Base-by-base conservation (phyloP, 2,329 filamentous ascomycete species). In the Purpureocillium takamizusanense region DNA sequence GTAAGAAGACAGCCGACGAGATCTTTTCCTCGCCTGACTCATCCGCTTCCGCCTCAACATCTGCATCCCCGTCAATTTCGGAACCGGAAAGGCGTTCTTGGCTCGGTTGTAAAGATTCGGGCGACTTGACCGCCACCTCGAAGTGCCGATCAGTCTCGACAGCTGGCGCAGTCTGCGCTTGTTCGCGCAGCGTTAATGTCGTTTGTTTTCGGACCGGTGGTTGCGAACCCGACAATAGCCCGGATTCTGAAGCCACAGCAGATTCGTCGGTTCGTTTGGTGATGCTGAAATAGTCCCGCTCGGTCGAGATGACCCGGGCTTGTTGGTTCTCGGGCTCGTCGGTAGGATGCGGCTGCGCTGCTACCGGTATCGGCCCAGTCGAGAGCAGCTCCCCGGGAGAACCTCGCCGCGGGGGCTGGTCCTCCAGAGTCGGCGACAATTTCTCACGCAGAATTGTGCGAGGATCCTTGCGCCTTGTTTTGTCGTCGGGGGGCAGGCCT, bases 21-120 rank as follows among this genome's bases (percentile, higher is more conserved):
- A 92, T 88, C 59, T 90, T 86, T 57, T 92, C 86, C 55, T 85
- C 80, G 41, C 85, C 82, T 12, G 83, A 88, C 41, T 77, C 73
- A 31, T 78, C 73, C 14, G 47, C 49, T 15, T 51, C 48, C 15
- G 63, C 67, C 33, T 75, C 70, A 14, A 43, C 45, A 31, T 56
- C 51, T n/a, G 38, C 42, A 28, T 44, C 42, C 3, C 42, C 42
- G 16, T 45, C 42, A 6, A 14, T 39, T 7, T 41, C 41, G 27
- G 33, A 32, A 11, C 31, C 51, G 44, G 70, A 66, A 35, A 57
- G 55, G 34, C 54, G 57, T 36, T 64, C 61, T 35, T 61, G 55
- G 44, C 46, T 50, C 29, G 63, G 57, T 58, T 41, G 56, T 62
- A 44, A 58, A 61, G 48, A 54, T 59, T 40, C n/a, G n/a, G 65